A percentile compares a stretch with the other conserved stretches of the same genome.
Conservation (phyloP, 331 rosid species). For the Spiraea crenata region DNA sequence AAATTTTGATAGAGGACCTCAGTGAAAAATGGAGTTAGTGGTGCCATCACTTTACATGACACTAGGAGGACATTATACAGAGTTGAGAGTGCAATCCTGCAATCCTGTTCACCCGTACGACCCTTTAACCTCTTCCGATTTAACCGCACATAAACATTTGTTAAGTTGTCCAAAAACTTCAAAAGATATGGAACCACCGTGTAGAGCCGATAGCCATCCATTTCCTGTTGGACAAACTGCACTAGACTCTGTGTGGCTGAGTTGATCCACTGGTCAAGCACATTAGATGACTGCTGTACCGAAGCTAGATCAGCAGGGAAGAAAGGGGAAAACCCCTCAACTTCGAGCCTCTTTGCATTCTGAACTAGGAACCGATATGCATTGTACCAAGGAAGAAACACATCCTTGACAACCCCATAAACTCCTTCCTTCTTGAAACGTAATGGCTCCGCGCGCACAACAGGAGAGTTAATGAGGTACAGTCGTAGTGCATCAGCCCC, state of each 20-base stretch:
- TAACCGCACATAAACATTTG: slow-evolving; percentile 90
- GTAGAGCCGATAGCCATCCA: slow-evolving; percentile 84
- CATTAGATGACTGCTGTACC: slow-evolving; percentile 64
- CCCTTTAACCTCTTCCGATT: slow-evolving; percentile 99
- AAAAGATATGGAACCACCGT: slow-evolving; percentile 41
- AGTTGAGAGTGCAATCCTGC: slow-evolving; percentile 86
- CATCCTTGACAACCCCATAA: slow-evolving; percentile 94
- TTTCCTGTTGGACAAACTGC: slow-evolving; percentile 82
- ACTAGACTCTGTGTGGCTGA: slow-evolving; percentile 90
- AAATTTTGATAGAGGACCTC: slow-evolving; percentile 92
- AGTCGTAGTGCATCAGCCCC: slow-evolving; percentile 94
- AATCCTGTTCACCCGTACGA: slow-evolving; percentile 92
- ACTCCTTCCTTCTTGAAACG: slow-evolving; percentile 95
- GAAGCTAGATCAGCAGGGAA: slow-evolving; percentile 62
- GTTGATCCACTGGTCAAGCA: slow-evolving; percentile 31
- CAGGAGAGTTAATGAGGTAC: slow-evolving; percentile 92
- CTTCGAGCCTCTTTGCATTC: slow-evolving; percentile 85
- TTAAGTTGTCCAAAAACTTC: slow-evolving; percentile 84
- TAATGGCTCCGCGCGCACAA: slow-evolving; percentile 89
- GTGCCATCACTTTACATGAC: slow-evolving; percentile 97
- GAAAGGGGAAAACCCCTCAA: slow-evolving; percentile 71
- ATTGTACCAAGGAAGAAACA: slow-evolving; percentile 94
- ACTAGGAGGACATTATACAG: slow-evolving; percentile 54
- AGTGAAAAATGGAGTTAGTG: slow-evolving; percentile 94
- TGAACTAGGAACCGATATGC: slow-evolving; percentile 96